Evolutionary conservation across 306 rosid species (phyloP), one percentile per base, ranked within the genome.

Genomic region (Bauhinia variegata): DNA sequence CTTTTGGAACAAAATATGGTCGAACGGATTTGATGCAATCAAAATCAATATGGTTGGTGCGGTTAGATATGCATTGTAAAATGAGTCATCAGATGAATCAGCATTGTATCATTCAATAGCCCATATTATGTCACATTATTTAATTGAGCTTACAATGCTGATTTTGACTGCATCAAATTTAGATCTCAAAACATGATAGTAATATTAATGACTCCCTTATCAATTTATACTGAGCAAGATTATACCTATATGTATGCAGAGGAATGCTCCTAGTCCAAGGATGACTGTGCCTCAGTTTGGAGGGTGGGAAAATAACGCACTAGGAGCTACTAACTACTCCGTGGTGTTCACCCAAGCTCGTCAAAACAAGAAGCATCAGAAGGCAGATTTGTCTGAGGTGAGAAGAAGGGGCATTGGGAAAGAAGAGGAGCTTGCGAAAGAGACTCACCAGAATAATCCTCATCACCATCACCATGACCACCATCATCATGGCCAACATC

Each of bases 231-330:
- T 68, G 5, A 68, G 39, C 12, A 46, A 44, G 33, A 46, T 58
- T 61, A 11, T 41, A 3, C 28, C 17, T 7, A 23, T 23, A 23
- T 50, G 28, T 54, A 10, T 75, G 63, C 76, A 92, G 98, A 79
- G 48, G 19, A 80, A 79, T 11, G 39, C 65, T 56, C 48, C 32
- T n/a, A 23, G 87, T 56, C 48, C 32, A 12, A 23, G 87, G 85
- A 82, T 73, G 79, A 77, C 98, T 33, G 95, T 92, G 60, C 98
- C 98, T 46, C 83, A 85, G 31, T 92, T 92, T 72, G 98, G 96
- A 73, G 98, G 79, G 47, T 92, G 98, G 98, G 92, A 89, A 32
- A 64, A 85, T 0, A 85, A 79, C 55, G 14, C 65, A 0, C 48
- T 68, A 0, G 86, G 79, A 52, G 85, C 85, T 9, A 81, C 88